Base-by-base conservation (phyloP, 495 filamentous ascomycete genomes). In the Aspergillus incahuasiensis region DNA sequence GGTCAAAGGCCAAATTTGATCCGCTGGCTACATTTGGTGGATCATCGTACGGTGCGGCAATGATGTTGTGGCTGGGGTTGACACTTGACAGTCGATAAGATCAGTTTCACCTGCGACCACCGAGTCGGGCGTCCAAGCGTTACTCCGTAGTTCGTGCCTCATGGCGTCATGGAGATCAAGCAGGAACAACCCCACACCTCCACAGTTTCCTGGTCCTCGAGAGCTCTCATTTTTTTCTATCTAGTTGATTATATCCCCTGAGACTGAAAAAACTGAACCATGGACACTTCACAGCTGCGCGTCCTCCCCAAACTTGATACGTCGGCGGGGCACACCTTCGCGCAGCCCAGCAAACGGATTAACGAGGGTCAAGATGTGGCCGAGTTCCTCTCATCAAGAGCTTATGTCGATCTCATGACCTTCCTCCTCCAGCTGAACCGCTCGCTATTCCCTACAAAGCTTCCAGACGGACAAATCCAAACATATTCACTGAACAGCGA, bases 381-480 rank as follows among this genome's bases (percentile, higher is more conserved):
- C 6, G 75, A 74, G 47, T 99, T 97, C 63, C 78, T 90, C 30
- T 77, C 78, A 24, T 90, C 90, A 25, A 82, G 78, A 66, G 94
- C 89, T 15, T 96, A 97, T 71, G 76, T 78, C 42, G 88, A 96
- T 68, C 89, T 97, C 32, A 85, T 88, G 73, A 79, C 80, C 43
- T 99, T 96, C 65, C 68, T 97, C 6, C 69, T 95, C 43, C 94
- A 97, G 70, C 80, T 99, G 24, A 97, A 96, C 67, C 82, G 85
- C 39, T 82, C 90, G 16, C 85, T 97, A 76, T 90, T 92, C 64
- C 91, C 94, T 3, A 74, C 82, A n/a, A 72, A 68, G 55, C 52
- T 62, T 0, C 39, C 62, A 6, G 68, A 74, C 45, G 62, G 66
- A 6, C 69, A 65, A 50, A 58, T 74, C 25, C 77, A 79, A 53